These are phyloP conservation scores for Pseudogymnoascus sp. DNA, from an alignment of 2,329 filamentous ascomycete genomes.

Conservation along the genomic window DNA sequence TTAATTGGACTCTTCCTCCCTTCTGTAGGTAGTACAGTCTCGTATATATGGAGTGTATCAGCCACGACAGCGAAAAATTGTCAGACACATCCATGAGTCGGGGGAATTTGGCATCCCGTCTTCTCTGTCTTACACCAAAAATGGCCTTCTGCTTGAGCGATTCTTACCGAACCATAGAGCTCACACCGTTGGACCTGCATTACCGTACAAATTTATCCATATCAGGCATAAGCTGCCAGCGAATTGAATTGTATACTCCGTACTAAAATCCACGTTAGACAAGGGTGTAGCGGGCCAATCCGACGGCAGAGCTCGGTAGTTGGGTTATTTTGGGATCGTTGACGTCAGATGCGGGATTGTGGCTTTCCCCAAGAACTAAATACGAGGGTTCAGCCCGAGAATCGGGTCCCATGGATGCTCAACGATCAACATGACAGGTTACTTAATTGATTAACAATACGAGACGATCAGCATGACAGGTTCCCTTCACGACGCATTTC, in stretches of 20 bases:
- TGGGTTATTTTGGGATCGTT: not conserved
- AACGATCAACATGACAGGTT: constrained; percentile 2
- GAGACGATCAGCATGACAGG: not conserved
- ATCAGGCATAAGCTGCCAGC: not conserved
- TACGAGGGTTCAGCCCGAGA: not conserved
- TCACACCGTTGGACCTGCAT: not conserved
- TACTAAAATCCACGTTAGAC: not conserved
- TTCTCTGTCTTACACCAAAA: not conserved
- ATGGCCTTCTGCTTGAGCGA: not conserved
- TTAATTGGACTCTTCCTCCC: not conserved
- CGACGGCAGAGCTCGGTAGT: not conserved
- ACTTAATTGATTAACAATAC: not conserved
- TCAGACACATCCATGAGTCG: not conserved
- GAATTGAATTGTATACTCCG: not conserved
- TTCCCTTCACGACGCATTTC: not conserved
- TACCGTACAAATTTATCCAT: not conserved
- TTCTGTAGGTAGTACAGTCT: not conserved
- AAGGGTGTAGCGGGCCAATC: constrained; percentile 1
- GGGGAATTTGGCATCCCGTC: not conserved
- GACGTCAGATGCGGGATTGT: not conserved
- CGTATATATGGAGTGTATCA: not conserved
- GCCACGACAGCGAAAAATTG: not conserved
- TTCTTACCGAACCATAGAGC: not conserved
- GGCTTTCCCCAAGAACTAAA: constrained; percentile 1
- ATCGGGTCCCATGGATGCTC: not conserved